Conservation (phyloP, 306 rosid genomes). For the Dryas alaskensis region DNA sequence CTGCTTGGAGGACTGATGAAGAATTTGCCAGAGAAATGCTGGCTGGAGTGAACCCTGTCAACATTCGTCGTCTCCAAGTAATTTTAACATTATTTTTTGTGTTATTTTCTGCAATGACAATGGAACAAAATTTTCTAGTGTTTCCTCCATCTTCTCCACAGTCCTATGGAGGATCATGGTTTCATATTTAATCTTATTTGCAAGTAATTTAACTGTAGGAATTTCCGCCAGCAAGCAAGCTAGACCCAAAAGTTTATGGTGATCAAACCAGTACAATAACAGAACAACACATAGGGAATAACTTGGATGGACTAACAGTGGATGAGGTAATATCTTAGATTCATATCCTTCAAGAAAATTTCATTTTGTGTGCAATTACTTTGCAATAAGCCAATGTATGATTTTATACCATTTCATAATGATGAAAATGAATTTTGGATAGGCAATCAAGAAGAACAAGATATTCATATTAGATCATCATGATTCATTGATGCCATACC, state of each 20-base stretch:
- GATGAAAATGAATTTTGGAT: background rate
- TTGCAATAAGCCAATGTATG: background rate
- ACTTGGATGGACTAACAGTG: constrained; percentile 52
- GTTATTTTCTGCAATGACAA: no score
- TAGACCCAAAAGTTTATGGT: constrained; percentile 50
- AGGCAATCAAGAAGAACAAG: constrained; percentile 50
- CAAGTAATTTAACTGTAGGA: constrained; percentile 35
- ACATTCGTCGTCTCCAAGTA: constrained; percentile 61
- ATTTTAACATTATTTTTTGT: background rate
- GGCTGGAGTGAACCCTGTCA: constrained; percentile 56
- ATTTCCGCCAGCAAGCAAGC: constrained; percentile 65
- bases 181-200: background rate
- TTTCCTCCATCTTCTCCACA: no score
- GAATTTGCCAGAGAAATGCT: constrained; percentile 63
- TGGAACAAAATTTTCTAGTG: no score
- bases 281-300: constrained; percentile 35
- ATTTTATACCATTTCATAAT: background rate
- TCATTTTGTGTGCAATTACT: background rate
- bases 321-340: constrained; percentile 37
- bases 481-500: constrained; percentile 52
- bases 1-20: constrained; percentile 64
- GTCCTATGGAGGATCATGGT: background rate
- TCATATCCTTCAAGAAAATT: background rate
- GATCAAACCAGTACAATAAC: constrained; percentile 52
- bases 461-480: constrained; percentile 61